Evolutionary conservation across 257 asterid species (phyloP).

Genomic region (Galeopsis tetrahit): DNA sequence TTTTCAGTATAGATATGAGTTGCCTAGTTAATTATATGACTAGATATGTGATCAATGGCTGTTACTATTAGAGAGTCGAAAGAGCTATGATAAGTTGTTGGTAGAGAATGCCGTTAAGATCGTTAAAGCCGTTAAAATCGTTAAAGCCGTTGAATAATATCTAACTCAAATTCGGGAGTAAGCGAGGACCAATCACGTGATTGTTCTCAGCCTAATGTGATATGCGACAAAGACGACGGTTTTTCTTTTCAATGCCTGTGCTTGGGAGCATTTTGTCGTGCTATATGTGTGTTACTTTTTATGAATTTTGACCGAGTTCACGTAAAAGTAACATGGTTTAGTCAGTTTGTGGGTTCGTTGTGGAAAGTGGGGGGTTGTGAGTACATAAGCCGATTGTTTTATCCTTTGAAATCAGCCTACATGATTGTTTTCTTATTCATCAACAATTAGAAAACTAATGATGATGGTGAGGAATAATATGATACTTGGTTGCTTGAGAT

Average conservation of each 20-base stretch:
- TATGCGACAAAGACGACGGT: not conserved
- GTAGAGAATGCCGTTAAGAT: not conserved
- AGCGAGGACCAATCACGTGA: not conserved
- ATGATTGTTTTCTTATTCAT: not conserved
- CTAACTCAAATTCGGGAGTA: not conserved
- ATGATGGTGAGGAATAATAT: not conserved
- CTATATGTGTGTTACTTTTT: not conserved
- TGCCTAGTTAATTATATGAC: not conserved
- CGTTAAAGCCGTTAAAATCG: not conserved
- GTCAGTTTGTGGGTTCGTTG: not conserved
- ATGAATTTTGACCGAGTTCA: not conserved
- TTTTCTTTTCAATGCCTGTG: not conserved
- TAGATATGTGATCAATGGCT: not conserved
- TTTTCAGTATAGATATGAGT: not conserved
- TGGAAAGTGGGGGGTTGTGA: not conserved
- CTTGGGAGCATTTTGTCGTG: not conserved
- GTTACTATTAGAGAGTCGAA: not conserved
- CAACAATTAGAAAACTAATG: not conserved
- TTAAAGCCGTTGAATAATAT: not conserved
- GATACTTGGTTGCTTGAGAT: not conserved
- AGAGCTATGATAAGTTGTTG: not conserved
- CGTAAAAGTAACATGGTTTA: not conserved
- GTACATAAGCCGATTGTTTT: not conserved
- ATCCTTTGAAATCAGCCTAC: not conserved
- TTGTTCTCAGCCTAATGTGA: not conserved